A percentile compares a stretch with the other conserved stretches of the same genome.
Evolutionary conservation across 495 filamentous ascomycete genomes (phyloP).

Genomic region (Lasiosphaeria miniovina): DNA sequence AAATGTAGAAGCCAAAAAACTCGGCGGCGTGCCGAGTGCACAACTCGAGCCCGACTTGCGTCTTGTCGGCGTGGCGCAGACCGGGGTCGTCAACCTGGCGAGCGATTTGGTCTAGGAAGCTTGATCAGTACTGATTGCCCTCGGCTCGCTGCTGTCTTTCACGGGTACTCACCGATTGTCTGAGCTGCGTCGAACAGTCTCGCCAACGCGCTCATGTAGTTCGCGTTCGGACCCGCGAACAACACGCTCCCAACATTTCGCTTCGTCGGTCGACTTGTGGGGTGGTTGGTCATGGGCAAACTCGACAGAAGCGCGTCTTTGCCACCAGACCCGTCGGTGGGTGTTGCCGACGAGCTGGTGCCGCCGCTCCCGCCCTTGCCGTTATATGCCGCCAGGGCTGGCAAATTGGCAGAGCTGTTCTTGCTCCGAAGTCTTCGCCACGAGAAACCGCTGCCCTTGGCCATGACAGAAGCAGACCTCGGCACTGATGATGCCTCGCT

Average conservation of each 20-base stretch:
- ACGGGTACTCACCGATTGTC: slow-evolving; percentile 70
- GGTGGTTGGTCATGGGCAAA: slow-evolving; percentile 76
- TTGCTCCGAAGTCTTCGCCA: slow-evolving; percentile 90
- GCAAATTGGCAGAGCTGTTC: slow-evolving; percentile 60
- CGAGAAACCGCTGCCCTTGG: slow-evolving; percentile 68
- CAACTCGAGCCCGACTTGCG: slow-evolving; percentile 90
- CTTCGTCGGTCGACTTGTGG: slow-evolving; percentile 57
- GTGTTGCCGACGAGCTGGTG: slow-evolving; percentile 24
- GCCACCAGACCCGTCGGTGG: slow-evolving; percentile 47
- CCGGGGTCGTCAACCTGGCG: slow-evolving; percentile 94
- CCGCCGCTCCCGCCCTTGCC: slow-evolving; percentile 35
- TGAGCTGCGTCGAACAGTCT: slow-evolving; percentile 93
- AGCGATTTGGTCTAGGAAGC: slow-evolving; percentile 78
- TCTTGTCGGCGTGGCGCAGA: slow-evolving; percentile 72
- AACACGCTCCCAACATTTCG: slow-evolving; percentile 65
- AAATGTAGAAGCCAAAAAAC: slow-evolving; percentile 96
- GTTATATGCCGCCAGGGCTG: slow-evolving; percentile 46
- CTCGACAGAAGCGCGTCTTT: slow-evolving; percentile 65
- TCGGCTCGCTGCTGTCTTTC: not conserved
- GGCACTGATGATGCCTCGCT: slow-evolving; percentile 36
- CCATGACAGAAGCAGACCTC: slow-evolving; percentile 55
- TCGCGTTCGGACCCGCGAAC: slow-evolving; percentile 78
- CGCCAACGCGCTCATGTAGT: slow-evolving; percentile 89
- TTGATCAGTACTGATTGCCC: not conserved
- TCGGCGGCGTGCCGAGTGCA: slow-evolving; percentile 91